phyloP scores from a whole-genome alignment of 2,329 filamentous ascomycete genomes.

The Beauveria rudraprayagi region DNA sequence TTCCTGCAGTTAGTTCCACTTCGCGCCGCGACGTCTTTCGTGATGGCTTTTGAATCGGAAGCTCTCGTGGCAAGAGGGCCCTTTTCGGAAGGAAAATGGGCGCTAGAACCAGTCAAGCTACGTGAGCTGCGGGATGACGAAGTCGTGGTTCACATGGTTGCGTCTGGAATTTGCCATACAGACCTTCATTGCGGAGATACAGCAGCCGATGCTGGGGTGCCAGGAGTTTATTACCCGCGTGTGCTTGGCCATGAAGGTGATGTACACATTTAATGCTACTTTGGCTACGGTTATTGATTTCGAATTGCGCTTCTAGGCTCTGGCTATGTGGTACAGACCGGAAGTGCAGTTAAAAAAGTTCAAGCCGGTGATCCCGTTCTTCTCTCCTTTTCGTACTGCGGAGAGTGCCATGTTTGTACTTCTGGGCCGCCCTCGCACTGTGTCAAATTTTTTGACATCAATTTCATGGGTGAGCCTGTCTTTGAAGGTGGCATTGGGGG shows the following conservation, averaged over 20 bases:
- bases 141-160: conserved; percentile 43
- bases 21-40: too few relatives aligned
- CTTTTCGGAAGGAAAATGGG: conserved; percentile 24
- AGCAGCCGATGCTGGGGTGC: conserved; percentile 11
- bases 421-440: conserved; percentile 39
- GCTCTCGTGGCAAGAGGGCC: conserved; percentile 24
- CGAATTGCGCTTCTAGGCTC: conserved; percentile 20
- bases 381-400: conserved; percentile 31
- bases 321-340: conserved; percentile 36
- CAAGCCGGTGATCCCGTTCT: conserved; percentile 47
- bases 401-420: conserved; percentile 38
- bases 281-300: not conserved
- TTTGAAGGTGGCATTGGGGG: conserved; percentile 14
- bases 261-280: not conserved
- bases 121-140: conserved; percentile 32
- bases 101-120: conserved; percentile 22
- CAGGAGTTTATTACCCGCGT: conserved; percentile 15
- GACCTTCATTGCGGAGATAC: conserved; percentile 39
- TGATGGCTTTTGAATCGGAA: conserved; percentile 20
- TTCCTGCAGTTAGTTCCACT: not conserved
- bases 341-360: conserved; percentile 38
- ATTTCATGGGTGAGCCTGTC: conserved; percentile 30
- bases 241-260: conserved; percentile 47
- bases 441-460: conserved; percentile 36
- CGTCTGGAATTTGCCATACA: conserved; percentile 47